Conservation (phyloP, 2,329 filamentous ascomycete genomes). For the Fusarium hainanense region DNA sequence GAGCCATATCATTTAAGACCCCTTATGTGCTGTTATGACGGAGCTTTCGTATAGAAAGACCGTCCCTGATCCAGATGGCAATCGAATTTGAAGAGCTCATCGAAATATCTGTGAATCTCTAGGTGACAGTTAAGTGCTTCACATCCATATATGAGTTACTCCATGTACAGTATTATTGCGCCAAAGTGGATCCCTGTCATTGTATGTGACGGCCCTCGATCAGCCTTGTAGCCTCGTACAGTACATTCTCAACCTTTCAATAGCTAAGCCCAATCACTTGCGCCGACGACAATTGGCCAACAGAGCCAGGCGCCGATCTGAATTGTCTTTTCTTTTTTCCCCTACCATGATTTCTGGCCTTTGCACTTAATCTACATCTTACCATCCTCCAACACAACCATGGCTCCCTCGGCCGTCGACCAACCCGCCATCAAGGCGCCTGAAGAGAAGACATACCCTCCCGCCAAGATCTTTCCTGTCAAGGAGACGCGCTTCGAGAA, state of each 20-base stretch:
- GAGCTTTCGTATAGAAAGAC: background rate
- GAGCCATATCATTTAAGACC: background rate
- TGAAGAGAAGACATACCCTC: constrained; percentile 59
- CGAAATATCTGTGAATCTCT: background rate
- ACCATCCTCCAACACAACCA: constrained; percentile 44
- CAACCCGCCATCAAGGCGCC: constrained; percentile 52
- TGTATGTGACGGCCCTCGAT: constrained; percentile 41
- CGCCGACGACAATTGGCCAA: constrained; percentile 45
- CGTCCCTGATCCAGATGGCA: background rate
- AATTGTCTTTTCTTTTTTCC: constrained; percentile 4
- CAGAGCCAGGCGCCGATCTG: constrained; percentile 24
- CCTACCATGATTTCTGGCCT: constrained; percentile 34
- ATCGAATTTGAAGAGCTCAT: background rate
- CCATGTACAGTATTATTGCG: background rate
- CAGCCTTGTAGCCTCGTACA: constrained; percentile 53
- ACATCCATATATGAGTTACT: background rate
- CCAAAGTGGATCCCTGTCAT: constrained; percentile 38
- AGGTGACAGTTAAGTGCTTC: background rate
- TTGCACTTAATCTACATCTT: constrained; percentile 11
- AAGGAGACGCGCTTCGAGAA: constrained; percentile 72
- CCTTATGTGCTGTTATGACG: background rate
- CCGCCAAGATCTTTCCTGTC: constrained; percentile 68
- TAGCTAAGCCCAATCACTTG: constrained; percentile 33
- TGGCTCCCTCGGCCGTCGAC: constrained; percentile 67
- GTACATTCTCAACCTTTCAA: constrained; percentile 42